These are phyloP conservation scores for Trichoderma cornu-damae DNA, from an alignment of 2,329 filamentous ascomycete species.

Conservation along the genomic window DNA sequence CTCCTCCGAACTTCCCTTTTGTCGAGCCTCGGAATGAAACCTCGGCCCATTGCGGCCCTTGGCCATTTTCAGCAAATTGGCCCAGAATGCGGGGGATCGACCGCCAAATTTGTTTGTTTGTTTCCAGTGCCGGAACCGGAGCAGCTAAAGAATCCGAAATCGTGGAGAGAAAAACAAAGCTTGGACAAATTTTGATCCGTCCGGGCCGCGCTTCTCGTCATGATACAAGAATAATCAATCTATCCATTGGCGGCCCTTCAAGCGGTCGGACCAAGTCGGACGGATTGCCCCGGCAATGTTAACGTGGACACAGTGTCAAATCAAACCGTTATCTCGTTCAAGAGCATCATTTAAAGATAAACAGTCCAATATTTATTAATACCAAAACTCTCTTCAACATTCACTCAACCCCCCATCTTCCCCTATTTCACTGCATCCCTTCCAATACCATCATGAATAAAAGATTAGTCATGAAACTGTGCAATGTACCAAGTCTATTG, in stretches of 20 bases:
- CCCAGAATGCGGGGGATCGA: conserved; percentile 4
- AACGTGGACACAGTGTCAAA: no score
- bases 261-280: no score
- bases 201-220: no score
- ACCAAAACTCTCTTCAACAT: background rate
- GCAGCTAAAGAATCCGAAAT: no score
- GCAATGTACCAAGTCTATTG: conserved; percentile 8
- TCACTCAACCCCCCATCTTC: background rate
- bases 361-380: background rate
- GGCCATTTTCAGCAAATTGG: background rate
- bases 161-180: no score
- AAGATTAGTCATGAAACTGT: background rate
- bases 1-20: no score
- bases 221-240: no score
- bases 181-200: no score
- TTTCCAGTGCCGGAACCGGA: background rate
- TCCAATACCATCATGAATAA: background rate
- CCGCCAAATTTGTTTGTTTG: background rate
- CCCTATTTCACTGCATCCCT: background rate
- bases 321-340: no score
- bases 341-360: no score
- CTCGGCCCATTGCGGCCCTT: background rate
- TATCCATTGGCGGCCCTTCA: no score
- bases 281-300: no score
- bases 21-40: background rate